Base-by-base conservation (phyloP, 495 filamentous ascomycete genomes). In the Penicillium manginii region DNA sequence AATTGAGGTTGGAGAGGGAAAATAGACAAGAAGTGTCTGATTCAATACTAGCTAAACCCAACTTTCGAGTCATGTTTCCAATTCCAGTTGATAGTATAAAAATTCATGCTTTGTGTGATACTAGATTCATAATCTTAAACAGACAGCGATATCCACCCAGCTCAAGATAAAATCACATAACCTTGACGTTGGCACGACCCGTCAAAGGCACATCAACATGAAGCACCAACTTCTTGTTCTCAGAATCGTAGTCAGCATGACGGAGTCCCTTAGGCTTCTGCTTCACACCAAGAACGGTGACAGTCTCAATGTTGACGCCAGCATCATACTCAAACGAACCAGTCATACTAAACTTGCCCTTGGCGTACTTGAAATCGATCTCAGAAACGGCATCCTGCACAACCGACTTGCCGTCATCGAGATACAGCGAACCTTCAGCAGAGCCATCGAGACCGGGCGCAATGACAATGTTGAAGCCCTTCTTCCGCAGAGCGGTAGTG, bases 401-500 rank as follows among this genome's bases (percentile, higher is more conserved):
- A 50, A 88, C 26, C 23, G 80, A 84, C 58, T 83, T 78, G 33
- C 86, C 82, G 52, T 88, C 84, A 55, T 89, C 86, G 1, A 88
- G 68, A 60, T 87, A 89, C 58, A 89, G 70, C 32, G 61, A 73
- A 0, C 84, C 84, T 7, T 61, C 67, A 2, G 83, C 84, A 10
- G 55, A 72, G n/a, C 79, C 78, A 47, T 82, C 67, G 12, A 66
- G 37, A 19, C 73, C 84, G 0, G 89, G 81, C 1, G 91, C 85
- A 26, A 96, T 75, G 26, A 93, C 55, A 46, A 96, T 71, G 68
- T 88, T 83, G 74, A 93, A 92, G 53, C 85, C 73, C 61, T 85
- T 76, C 55, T 81, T 76, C 21, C 91, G 82, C 23, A 93, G 69
- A 55, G 85, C 86, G n/a, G 80, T 75, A 3, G 90, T 93, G 9